These are phyloP conservation scores for Rhodotorula sp. DNA, from an alignment of 1,284 basidiomycete species.

Conservation along the genomic window DNA sequence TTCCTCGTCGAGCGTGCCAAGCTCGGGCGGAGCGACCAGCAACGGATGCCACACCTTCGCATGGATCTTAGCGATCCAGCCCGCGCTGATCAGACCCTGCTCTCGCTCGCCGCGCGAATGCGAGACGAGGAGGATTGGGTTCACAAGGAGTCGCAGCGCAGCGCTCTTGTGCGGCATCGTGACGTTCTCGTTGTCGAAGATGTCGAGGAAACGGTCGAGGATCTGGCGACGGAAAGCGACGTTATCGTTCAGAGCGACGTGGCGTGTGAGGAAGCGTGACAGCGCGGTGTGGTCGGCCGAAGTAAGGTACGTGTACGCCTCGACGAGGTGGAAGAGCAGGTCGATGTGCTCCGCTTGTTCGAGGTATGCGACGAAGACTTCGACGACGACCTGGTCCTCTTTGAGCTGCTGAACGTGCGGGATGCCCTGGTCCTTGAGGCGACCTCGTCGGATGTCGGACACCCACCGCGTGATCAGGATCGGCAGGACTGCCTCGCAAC, in stretches of 20 bases:
- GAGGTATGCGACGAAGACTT: conserved; percentile 66
- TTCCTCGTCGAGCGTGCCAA: conserved; percentile 49
- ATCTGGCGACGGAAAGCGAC: conserved; percentile 74
- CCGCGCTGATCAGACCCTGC: conserved; percentile 62
- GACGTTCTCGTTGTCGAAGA: conserved; percentile 45
- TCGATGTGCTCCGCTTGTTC: conserved; percentile 68
- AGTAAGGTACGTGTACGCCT: conserved; percentile 75
- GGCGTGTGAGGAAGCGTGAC: conserved; percentile 84
- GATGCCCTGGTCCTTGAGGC: conserved; percentile 54
- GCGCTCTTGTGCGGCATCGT: conserved; percentile 78
- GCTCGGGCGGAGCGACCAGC: conserved; percentile 52
- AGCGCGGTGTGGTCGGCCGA: conserved; percentile 77
- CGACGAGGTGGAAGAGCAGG: conserved; percentile 81
- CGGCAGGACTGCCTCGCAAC: conserved; percentile 46
- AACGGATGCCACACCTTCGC: conserved; percentile 76
- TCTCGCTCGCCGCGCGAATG: conserved; percentile 56
- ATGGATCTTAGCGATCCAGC: conserved; percentile 69
- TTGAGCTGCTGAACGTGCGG: conserved; percentile 51
- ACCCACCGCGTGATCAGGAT: conserved; percentile 49
- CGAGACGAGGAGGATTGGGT: conserved; percentile 80
- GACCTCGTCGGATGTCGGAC: conserved; percentile 39
- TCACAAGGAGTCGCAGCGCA: conserved; percentile 82
- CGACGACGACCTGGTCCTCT: conserved; percentile 67
- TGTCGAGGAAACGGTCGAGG: conserved; percentile 75
- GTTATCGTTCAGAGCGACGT: conserved; percentile 63